A percentile compares a stretch with the other conserved stretches of the same genome.
These are phyloP conservation scores for Gilbertella persicaria DNA, from an alignment of 371 early-diverging fungal species.

Conservation along the genomic window DNA sequence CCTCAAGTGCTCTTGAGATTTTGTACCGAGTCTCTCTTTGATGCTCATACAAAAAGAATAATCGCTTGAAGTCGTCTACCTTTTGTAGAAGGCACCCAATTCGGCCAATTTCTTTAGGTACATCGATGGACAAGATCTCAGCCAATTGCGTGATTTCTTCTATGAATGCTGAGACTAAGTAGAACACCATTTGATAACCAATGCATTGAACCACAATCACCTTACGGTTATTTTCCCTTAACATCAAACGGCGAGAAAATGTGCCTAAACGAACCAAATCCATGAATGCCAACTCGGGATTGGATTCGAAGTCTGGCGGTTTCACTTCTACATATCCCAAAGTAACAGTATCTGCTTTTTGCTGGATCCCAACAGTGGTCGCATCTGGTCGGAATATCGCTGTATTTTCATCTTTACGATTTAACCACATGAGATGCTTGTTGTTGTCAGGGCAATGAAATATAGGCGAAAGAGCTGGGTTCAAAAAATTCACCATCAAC, in stretches of 20 bases:
- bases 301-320: constrained; percentile 6
- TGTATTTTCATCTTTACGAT: constrained; percentile 21
- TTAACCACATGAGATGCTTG: constrained; percentile 18
- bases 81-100: constrained; percentile 10
- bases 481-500: constrained; percentile 12
- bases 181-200: constrained; percentile 14
- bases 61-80: constrained; percentile 14
- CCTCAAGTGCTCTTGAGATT: no score
- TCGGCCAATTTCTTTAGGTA: constrained; percentile 5
- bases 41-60: no score
- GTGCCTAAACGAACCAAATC: constrained; percentile 19
- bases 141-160: constrained; percentile 8
- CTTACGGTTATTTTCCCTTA: constrained; percentile 13
- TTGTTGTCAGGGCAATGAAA: constrained; percentile 17
- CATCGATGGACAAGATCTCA: constrained; percentile 11
- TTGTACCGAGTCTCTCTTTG: no score
- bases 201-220: constrained; percentile 13
- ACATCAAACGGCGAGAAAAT: constrained; percentile 19
- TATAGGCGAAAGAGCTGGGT: constrained; percentile 12
- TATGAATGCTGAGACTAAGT: constrained; percentile 8
- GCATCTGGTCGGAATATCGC: constrained; percentile 13
- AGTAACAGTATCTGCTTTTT: constrained; percentile 13
- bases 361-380: constrained; percentile 9
- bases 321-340: constrained; percentile 11
- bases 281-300: constrained; percentile 22